Percentiles rank a stretch among this genome's conserved stretches.
These are phyloP conservation scores for Penicillium palitans DNA, from an alignment of 2,329 filamentous ascomycete genomes.

Conservation along the genomic window DNA sequence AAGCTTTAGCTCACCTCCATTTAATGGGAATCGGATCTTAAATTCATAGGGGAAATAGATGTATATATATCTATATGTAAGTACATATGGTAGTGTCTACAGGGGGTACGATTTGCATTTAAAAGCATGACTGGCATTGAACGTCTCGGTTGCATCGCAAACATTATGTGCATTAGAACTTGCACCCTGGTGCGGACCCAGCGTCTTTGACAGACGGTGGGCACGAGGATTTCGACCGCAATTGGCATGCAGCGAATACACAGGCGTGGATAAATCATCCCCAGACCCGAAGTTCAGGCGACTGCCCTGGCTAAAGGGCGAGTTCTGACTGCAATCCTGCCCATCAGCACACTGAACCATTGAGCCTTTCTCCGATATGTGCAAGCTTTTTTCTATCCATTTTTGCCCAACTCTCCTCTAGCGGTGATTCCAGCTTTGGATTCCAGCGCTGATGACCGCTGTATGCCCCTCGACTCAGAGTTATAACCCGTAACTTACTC, in stretches of 20 bases:
- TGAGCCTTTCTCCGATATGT: slow-evolving; percentile 16
- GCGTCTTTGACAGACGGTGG: slow-evolving; percentile 9
- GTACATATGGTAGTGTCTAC: not conserved
- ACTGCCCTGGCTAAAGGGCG: slow-evolving; percentile 22
- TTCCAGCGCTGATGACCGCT: slow-evolving; percentile 20
- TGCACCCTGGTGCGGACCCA: slow-evolving; percentile 23
- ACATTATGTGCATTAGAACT: slow-evolving; percentile 40
- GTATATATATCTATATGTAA: not conserved
- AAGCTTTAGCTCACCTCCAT: slow-evolving; percentile 9
- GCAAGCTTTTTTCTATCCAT: slow-evolving; percentile 24
- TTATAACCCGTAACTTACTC: slow-evolving; percentile 35
- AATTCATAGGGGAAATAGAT: not conserved
- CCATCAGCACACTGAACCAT: slow-evolving; percentile 22
- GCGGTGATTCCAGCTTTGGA: slow-evolving; percentile 15
- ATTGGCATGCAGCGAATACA: slow-evolving; percentile 17
- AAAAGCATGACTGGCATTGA: slow-evolving; percentile 30
- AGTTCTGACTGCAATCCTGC: slow-evolving; percentile 25
- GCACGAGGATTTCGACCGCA: slow-evolving; percentile 18
- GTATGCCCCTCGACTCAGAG: slow-evolving; percentile 16
- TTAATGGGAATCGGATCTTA: not conserved
- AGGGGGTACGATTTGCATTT: slow-evolving; percentile 2
- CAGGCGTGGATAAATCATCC: slow-evolving; percentile 18
- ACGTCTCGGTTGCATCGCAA: slow-evolving; percentile 29
- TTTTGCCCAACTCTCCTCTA: slow-evolving; percentile 20
- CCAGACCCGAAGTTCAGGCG: slow-evolving; percentile 22